Percentiles rank a stretch among this genome's conserved stretches.
Conservation (phyloP, 2,329 filamentous ascomycete genomes). For the Botrytis porri region DNA sequence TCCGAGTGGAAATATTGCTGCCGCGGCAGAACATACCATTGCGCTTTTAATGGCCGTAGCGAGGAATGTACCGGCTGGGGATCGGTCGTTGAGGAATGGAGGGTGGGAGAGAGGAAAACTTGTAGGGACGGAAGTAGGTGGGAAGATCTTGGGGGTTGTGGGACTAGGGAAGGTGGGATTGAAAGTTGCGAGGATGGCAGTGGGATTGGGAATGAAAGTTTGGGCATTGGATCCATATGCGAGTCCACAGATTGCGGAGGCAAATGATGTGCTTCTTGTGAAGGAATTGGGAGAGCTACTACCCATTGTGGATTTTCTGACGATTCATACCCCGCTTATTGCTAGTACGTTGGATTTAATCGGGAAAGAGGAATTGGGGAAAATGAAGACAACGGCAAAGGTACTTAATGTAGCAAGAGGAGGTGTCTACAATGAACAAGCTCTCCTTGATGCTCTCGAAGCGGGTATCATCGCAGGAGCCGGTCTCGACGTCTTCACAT, state of each 20-base stretch:
- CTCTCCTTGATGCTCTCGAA: slow-evolving; percentile 67
- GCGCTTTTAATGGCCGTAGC: slow-evolving; percentile 72
- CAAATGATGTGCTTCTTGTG: slow-evolving; percentile 64
- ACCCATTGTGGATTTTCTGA: slow-evolving; percentile 69
- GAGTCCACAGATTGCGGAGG: slow-evolving; percentile 65
- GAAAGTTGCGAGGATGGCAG: slow-evolving; percentile 75
- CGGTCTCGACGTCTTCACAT: slow-evolving; percentile 76
- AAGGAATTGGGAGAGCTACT: slow-evolving; percentile 58
- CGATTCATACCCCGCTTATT: slow-evolving; percentile 76
- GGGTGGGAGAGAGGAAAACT: slow-evolving; percentile 74
- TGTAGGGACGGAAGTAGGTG: slow-evolving; percentile 74
- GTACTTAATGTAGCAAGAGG: slow-evolving; percentile 78
- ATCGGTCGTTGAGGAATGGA: slow-evolving; percentile 65
- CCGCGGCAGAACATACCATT: slow-evolving; percentile 76
- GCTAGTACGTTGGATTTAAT: slow-evolving; percentile 75
- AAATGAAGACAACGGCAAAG: slow-evolving; percentile 71
- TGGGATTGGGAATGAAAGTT: slow-evolving; percentile 73
- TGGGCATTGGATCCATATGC: slow-evolving; percentile 76
- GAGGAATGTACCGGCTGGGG: slow-evolving; percentile 68
- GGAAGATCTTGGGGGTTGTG: slow-evolving; percentile 73
- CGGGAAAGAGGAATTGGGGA: slow-evolving; percentile 59
- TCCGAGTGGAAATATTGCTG: slow-evolving; percentile 75
- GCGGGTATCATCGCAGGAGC: slow-evolving; percentile 71
- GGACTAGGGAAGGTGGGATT: slow-evolving; percentile 81
- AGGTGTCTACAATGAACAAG: slow-evolving; percentile 75